phyloP scores from a whole-genome alignment of 164 flowering plant species.

The Annona squamosa region DNA sequence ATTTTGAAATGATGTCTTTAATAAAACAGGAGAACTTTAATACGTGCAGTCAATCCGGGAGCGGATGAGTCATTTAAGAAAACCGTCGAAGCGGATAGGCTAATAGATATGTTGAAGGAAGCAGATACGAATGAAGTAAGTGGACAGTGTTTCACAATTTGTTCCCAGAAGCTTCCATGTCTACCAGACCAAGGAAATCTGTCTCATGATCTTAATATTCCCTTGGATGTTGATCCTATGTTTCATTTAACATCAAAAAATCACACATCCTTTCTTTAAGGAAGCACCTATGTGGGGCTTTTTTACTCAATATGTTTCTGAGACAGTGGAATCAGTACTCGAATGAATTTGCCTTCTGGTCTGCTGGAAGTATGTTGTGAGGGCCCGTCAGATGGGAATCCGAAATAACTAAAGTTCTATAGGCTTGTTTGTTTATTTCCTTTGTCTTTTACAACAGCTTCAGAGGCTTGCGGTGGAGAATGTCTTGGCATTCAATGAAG shows the following conservation, averaged over 20 bases:
- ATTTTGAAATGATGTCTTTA: constrained; percentile 33
- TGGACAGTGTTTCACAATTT: constrained; percentile 9
- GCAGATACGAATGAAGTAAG: constrained; percentile 74
- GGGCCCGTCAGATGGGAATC: background rate
- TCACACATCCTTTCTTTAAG: background rate
- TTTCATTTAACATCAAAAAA: no score
- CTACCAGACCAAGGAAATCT: no score
- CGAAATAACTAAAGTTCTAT: background rate
- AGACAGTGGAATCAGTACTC: background rate
- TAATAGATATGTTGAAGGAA: constrained; percentile 70
- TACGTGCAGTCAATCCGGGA: constrained; percentile 78
- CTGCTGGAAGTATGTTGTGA: background rate
- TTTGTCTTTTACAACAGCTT: constrained; percentile 42
- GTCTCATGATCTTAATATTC: no score
- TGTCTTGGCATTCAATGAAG: constrained; percentile 80
- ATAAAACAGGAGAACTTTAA: constrained; percentile 88
- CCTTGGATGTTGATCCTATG: no score
- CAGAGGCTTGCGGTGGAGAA: constrained; percentile 81
- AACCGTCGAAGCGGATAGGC: constrained; percentile 78
- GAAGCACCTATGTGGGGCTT: background rate
- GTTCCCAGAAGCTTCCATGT: background rate
- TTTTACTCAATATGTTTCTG: background rate
- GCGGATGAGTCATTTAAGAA: constrained; percentile 73
- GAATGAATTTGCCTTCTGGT: constrained; percentile 2
- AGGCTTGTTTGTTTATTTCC: background rate